Evolutionary conservation across 2,329 filamentous ascomycete genomes (phyloP).

Genomic region (Ophiocordyceps camponoti-floridani): DNA sequence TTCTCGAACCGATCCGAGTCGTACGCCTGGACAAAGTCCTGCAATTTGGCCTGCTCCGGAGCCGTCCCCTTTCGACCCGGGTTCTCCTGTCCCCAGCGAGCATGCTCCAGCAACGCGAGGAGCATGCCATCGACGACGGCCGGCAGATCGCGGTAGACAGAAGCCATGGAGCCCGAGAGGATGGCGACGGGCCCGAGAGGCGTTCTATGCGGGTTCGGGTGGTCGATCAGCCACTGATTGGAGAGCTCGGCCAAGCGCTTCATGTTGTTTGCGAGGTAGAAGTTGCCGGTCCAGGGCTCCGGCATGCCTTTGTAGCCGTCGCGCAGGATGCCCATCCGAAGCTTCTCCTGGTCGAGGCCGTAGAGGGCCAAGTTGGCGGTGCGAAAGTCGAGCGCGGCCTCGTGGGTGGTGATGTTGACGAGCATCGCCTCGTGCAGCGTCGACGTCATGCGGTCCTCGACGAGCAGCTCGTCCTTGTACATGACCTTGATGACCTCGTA

Average conservation of each 20-base stretch:
- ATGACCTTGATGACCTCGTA: conserved; percentile 59
- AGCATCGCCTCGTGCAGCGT: conserved; percentile 50
- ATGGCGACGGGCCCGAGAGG: conserved; percentile 13
- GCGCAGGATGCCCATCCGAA: conserved; percentile 46
- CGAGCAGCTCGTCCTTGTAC: conserved; percentile 41
- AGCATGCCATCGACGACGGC: conserved; percentile 36
- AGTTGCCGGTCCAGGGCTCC: conserved; percentile 72
- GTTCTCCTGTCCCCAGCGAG: conserved; percentile 28
- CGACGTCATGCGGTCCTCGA: conserved; percentile 33
- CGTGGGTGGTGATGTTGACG: conserved; percentile 38
- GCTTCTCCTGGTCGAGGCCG: conserved; percentile 48
- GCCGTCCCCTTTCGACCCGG: conserved; percentile 23
- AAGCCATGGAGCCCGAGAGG: conserved; percentile 21
- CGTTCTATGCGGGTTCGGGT: conserved; percentile 17
- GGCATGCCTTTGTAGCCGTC: conserved; percentile 51
- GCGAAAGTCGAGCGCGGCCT: conserved; percentile 52
- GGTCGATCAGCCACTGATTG: conserved; percentile 33
- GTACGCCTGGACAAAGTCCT: conserved; percentile 30
- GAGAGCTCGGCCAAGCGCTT: conserved; percentile 42
- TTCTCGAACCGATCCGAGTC: conserved; percentile 31
- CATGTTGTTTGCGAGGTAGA: conserved; percentile 40
- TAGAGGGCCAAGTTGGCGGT: conserved; percentile 51
- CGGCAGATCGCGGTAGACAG: conserved; percentile 29
- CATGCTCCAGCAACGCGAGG: conserved; percentile 32
- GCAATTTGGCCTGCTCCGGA: conserved; percentile 4